phyloP scores from a whole-genome alignment of 495 filamentous ascomycete genomes.

The Amniculicola lignicola region DNA sequence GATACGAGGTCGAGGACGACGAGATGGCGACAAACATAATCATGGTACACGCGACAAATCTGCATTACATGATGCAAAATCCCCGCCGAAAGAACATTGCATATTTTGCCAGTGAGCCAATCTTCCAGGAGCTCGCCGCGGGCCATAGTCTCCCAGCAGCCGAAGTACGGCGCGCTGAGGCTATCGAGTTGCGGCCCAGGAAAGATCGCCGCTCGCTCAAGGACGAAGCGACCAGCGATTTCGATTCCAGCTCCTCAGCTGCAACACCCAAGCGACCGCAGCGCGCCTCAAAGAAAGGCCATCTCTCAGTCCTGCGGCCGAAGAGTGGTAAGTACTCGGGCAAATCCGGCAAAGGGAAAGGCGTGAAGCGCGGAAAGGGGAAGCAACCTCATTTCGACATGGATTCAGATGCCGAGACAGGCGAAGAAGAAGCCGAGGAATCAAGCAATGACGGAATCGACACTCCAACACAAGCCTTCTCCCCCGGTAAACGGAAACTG shows the following conservation, averaged over 20 bases:
- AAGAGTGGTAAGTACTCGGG: constrained; percentile 49
- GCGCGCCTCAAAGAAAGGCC: constrained; percentile 10
- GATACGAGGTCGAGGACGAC: constrained; percentile 27
- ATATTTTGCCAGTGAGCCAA: constrained; percentile 15
- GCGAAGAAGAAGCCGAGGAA: constrained; percentile 31
- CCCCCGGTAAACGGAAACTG: constrained; percentile 44
- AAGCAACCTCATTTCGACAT: constrained; percentile 8
- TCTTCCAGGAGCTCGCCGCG: constrained; percentile 22
- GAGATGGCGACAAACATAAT: constrained; percentile 22
- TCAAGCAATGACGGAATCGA: not conserved
- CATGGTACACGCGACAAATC: constrained; percentile 30
- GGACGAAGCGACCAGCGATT: constrained; percentile 2
- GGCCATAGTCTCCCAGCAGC: constrained; percentile 19
- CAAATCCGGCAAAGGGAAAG: constrained; percentile 52
- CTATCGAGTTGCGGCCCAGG: constrained; percentile 18
- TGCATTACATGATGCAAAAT: constrained; percentile 30
- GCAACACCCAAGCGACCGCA: constrained; percentile 8
- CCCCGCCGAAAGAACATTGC: constrained; percentile 13
- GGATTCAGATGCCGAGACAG: constrained; percentile 13
- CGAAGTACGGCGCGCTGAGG: constrained; percentile 13
- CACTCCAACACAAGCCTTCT: constrained; percentile 45
- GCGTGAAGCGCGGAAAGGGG: constrained; percentile 20
- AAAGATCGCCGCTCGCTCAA: constrained; percentile 18
- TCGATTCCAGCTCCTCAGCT: not conserved
- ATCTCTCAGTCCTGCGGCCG: constrained; percentile 51